These are phyloP conservation scores for Cladosporium velox DNA, from an alignment of 2,329 filamentous ascomycete species.

Conservation along the genomic window DNA sequence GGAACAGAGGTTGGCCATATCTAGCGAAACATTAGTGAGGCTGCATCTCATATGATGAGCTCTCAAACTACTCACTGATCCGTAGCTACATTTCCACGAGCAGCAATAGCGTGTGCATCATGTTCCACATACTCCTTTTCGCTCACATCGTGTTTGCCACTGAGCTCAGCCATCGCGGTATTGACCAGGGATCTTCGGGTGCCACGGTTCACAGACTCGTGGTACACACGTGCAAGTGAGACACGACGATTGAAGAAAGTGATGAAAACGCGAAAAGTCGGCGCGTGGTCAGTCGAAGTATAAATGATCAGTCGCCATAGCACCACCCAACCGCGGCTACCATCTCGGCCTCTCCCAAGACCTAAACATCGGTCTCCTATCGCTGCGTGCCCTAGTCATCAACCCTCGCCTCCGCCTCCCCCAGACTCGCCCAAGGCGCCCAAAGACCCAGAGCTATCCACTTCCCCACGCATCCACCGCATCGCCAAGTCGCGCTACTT, in stretches of 20 bases:
- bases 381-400: not conserved
- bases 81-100: conserved; percentile 50
- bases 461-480: not conserved
- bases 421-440: not conserved
- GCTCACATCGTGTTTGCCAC: not conserved
- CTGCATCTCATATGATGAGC: not conserved
- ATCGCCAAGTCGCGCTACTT: not conserved
- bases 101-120: conserved; percentile 43
- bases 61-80: conserved; percentile 44
- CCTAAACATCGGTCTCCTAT: conserved; percentile 3
- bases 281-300: conserved; percentile 5
- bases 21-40: conserved; percentile 33
- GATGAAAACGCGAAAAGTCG: not conserved
- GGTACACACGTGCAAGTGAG: not conserved
- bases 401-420: not conserved
- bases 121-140: conserved; percentile 4
- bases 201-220: not conserved
- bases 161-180: not conserved
- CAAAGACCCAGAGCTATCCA: not conserved
- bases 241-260: not conserved
- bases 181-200: not conserved
- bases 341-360: not conserved
- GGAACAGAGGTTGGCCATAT: conserved; percentile 53
- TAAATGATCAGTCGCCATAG: not conserved
- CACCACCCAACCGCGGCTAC: not conserved